Evolutionary conservation across 371 early-diverging fungal species (phyloP).

Genomic region (Basidiobolus meristosporus): DNA sequence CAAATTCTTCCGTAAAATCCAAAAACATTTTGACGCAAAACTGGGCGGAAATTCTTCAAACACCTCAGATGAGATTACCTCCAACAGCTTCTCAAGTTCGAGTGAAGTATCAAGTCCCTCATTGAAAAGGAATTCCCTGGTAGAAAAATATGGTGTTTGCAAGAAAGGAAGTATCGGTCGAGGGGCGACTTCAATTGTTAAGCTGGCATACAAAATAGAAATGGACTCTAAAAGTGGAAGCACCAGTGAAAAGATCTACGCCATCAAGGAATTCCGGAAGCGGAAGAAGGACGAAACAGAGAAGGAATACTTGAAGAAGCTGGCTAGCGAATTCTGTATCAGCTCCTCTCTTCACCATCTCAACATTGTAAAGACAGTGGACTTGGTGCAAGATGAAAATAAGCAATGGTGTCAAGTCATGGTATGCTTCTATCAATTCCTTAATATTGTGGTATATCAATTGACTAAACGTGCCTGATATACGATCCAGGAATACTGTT

Average conservation of each 20-base stretch:
- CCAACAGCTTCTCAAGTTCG: no score
- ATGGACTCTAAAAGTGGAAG: background rate
- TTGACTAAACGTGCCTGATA: background rate
- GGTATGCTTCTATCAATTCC: conserved; percentile 7
- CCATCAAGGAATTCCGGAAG: conserved; percentile 80
- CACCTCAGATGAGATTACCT: no score
- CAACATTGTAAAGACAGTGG: conserved; percentile 80
- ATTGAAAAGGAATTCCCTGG: no score
- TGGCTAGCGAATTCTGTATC: conserved; percentile 83
- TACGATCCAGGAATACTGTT: conserved; percentile 32
- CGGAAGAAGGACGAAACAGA: conserved; percentile 63
- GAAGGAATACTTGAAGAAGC: conserved; percentile 75
- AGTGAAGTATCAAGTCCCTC: no score
- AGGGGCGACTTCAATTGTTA: conserved; percentile 82
- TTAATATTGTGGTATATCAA: background rate
- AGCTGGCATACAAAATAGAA: conserved; percentile 41
- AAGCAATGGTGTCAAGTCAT: conserved; percentile 84
- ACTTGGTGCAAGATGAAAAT: conserved; percentile 70
- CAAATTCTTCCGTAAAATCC: no score
- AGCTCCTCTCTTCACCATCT: conserved; percentile 68
- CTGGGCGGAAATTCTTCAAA: no score
- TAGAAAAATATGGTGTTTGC: no score
- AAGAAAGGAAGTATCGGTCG: conserved; percentile 62
- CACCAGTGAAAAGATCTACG: conserved; percentile 28
- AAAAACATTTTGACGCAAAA: no score